Percentiles rank a stretch among this genome's conserved stretches.
These are phyloP conservation scores for Neurospora hispaniola DNA, from an alignment of 495 filamentous ascomycete genomes.

Conservation along the genomic window DNA sequence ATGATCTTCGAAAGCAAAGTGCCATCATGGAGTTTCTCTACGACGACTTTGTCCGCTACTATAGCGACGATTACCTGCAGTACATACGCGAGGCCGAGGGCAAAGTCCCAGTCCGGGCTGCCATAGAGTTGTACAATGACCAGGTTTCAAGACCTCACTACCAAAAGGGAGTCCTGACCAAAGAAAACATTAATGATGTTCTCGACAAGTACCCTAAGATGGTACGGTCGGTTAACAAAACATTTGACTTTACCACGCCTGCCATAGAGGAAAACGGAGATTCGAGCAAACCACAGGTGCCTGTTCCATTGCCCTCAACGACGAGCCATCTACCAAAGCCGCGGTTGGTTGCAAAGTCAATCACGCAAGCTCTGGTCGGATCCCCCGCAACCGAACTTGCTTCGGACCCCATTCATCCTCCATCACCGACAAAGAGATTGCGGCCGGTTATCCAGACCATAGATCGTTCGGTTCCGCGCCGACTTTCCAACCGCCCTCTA, in stretches of 20 bases:
- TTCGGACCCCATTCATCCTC: not conserved
- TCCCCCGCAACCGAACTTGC: not conserved
- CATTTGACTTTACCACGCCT: not conserved
- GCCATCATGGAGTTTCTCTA: conserved; percentile 41
- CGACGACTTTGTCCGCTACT: conserved; percentile 56
- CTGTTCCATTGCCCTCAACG: not conserved
- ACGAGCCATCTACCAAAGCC: not conserved
- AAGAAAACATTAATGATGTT: conserved; percentile 23
- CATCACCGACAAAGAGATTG: not conserved
- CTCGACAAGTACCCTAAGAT: conserved; percentile 10
- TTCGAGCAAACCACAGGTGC: not conserved
- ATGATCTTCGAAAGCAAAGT: conserved; percentile 31
- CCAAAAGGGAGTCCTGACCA: conserved; percentile 24
- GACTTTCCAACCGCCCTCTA: not conserved
- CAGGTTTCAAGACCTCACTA: conserved; percentile 31
- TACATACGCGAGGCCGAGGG: conserved; percentile 24
- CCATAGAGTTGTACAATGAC: conserved; percentile 35
- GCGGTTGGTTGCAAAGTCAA: not conserved
- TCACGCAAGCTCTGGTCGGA: not conserved
- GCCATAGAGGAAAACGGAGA: not conserved
- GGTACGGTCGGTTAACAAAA: conserved; percentile 2
- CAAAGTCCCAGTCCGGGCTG: conserved; percentile 16
- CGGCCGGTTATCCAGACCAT: not conserved
- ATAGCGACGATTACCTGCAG: conserved; percentile 29
- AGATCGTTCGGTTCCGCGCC: not conserved